Percentiles rank a stretch among this genome's conserved stretches.
Evolutionary conservation across 768 basidiomycete species (phyloP).

Genomic region (Infundibulicybe gibba): DNA sequence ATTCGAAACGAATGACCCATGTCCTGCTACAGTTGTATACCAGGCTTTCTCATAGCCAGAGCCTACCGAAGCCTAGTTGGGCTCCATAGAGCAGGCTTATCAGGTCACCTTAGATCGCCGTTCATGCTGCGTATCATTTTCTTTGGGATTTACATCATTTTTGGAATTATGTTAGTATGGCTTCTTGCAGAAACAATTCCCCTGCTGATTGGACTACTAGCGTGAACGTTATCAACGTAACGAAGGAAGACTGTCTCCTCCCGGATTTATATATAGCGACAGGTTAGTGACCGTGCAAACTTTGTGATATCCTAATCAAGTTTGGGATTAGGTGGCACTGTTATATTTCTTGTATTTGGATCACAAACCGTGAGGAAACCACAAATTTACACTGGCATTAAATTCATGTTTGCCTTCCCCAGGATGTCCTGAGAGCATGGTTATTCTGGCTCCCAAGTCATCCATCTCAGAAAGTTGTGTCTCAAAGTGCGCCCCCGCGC

Average conservation of each 20-base stretch:
- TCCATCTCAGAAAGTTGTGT: neutral
- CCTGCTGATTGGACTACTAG: constrained; percentile 8
- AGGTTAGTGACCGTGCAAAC: constrained; percentile 12
- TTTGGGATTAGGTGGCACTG: constrained; percentile 24
- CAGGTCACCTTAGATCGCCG: constrained; percentile 18
- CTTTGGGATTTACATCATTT: constrained; percentile 26
- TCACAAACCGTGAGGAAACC: constrained; percentile 25
- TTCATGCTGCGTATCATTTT: constrained; percentile 27
- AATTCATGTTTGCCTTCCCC: neutral
- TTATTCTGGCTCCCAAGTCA: constrained; percentile 21
- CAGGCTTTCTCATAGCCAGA: constrained; percentile 24
- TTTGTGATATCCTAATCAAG: neutral
- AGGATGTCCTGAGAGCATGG: constrained; percentile 31
- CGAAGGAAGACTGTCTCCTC: constrained; percentile 12
- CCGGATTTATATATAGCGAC: constrained; percentile 31
- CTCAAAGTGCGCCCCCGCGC: no score
- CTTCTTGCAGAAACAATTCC: neutral
- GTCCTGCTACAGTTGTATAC: constrained; percentile 1
- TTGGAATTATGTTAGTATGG: constrained; percentile 26
- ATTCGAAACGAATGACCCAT: no score
- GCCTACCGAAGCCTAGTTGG: constrained; percentile 27
- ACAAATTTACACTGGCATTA: neutral
- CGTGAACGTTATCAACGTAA: constrained; percentile 23
- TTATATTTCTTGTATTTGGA: constrained; percentile 32
- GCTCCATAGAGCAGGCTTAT: constrained; percentile 22